Base-by-base conservation (phyloP, 2,329 filamentous ascomycete species). In the Waltergamsia citrina region DNA sequence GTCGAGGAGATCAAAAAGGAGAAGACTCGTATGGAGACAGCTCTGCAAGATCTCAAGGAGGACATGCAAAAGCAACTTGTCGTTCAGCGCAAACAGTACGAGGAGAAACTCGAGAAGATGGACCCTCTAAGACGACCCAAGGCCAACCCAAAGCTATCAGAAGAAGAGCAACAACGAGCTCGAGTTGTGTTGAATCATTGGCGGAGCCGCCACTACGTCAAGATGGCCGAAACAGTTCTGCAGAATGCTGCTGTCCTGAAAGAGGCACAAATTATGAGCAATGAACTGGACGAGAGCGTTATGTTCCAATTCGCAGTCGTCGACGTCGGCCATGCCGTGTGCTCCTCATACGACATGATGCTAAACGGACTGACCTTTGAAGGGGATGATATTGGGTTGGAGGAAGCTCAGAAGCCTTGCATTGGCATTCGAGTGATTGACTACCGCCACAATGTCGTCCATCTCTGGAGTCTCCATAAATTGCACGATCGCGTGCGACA, bases 231-330 rank as follows among this genome's bases (percentile, higher is more conserved):
- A 56, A 77, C 81, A 3, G 80, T 96, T 19, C 65, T 98, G 29
- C 87, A 94, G 51, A 81, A 94, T 53, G 90, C 90, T 3, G 78
- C 85, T 7, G 75, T 80, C 19, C 59, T 98, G 38, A 98, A 98
- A 54, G 92, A 98, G 58, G 92, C 92, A 2, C 92, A 98, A 52
- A 81, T 98, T 40, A 92, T 98, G 85, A 94, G 88, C 62, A 90
- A 94, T 47, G 85, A 94, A 48, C 83, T 98, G 63, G 85, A 92
- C 45, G 92, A 95, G 54, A 78, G 78, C 43, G 84, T 95, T 7
- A 81, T 90, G 15, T 96, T 98, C 54, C 92, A 98, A 55, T 98
- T 96, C 53, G 82, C 85, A 10, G 79, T 95, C 36, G 78, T 96
- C 21, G 90, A 95, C 48, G 67, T 82, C 41, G 92, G 92, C 2